Evolutionary conservation across 1,284 basidiomycete genomes (phyloP).

Genomic region (Rhizopogon parksii): DNA sequence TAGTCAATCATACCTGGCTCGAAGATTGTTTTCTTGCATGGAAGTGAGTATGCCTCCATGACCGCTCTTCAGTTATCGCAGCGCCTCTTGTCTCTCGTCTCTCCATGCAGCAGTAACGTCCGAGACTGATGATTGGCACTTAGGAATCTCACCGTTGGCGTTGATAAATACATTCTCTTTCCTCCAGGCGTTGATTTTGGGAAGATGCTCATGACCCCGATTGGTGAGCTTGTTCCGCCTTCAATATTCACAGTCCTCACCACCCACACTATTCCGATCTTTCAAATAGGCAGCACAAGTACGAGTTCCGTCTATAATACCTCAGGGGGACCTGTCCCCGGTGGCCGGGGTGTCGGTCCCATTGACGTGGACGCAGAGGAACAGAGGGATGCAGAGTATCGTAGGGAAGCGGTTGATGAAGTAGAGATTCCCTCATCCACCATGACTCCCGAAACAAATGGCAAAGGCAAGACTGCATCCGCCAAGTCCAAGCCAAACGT

Average conservation of each 20-base stretch:
- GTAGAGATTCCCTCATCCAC: background rate
- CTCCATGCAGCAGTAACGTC: background rate
- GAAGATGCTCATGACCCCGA: slow-evolving; percentile 41
- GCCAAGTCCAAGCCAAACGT: slow-evolving; percentile 10
- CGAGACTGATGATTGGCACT: background rate
- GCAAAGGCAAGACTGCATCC: slow-evolving; percentile 6
- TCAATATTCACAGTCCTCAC: slow-evolving; percentile 6
- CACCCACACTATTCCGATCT: background rate
- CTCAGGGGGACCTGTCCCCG: slow-evolving; percentile 20
- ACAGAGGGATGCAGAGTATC: slow-evolving; percentile 14
- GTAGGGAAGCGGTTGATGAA: background rate
- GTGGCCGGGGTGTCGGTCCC: slow-evolving; percentile 21
- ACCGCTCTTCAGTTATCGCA: background rate
- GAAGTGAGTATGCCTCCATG: slow-evolving; percentile 28
- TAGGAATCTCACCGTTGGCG: slow-evolving; percentile 47
- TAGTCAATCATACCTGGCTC: slow-evolving; percentile 86
- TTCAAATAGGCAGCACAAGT: background rate
- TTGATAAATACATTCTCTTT: slow-evolving; percentile 62
- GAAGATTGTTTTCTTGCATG: slow-evolving; percentile 82
- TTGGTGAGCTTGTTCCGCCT: slow-evolving; percentile 38
- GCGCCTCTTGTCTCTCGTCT: background rate
- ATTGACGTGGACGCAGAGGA: slow-evolving; percentile 27
- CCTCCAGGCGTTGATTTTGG: slow-evolving; percentile 64
- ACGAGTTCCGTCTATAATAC: background rate
- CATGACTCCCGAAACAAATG: background rate